Evolutionary conservation across 2,329 filamentous ascomycete genomes (phyloP).

Genomic region (Myriosclerotinia curreyana): DNA sequence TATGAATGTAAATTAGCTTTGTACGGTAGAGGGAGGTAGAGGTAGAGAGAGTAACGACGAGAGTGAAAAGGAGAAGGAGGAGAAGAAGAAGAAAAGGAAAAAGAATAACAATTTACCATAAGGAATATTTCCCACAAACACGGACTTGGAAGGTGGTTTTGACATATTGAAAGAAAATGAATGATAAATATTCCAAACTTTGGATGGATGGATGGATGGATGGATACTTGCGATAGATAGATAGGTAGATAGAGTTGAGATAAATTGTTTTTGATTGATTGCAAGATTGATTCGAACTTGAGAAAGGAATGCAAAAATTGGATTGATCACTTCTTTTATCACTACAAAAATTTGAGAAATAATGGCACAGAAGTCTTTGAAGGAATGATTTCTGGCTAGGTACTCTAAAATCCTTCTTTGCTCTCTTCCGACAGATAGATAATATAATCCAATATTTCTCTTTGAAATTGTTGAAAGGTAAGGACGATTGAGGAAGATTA

Average conservation of each 20-base stretch:
- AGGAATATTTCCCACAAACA: conserved; percentile 84
- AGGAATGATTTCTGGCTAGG: conserved; percentile 40
- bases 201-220: conserved; percentile 16
- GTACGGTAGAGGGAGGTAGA: conserved; percentile 5
- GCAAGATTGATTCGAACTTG: conserved; percentile 29
- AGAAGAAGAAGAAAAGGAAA: no score
- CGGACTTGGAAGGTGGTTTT: conserved; percentile 73
- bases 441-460: conserved; percentile 19
- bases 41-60: no score
- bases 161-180: conserved; percentile 58
- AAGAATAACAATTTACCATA: conserved; percentile 55
- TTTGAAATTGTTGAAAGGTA: background rate
- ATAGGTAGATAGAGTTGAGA: conserved; percentile 24
- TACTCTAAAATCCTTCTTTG: conserved; percentile 35
- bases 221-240: conserved; percentile 18
- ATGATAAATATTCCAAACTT: conserved; percentile 13
- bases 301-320: conserved; percentile 28
- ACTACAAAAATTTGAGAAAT: conserved; percentile 25
- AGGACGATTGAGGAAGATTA: background rate
- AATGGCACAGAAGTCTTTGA: conserved; percentile 41
- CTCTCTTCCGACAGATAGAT: conserved; percentile 3
- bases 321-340: conserved; percentile 25
- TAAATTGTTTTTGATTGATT: conserved; percentile 27
- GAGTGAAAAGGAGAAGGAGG: no score
- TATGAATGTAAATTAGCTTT: conserved; percentile 24